Evolutionary conservation across 495 filamentous ascomycete species (phyloP).

Genomic region (Acidiella bohemica): DNA sequence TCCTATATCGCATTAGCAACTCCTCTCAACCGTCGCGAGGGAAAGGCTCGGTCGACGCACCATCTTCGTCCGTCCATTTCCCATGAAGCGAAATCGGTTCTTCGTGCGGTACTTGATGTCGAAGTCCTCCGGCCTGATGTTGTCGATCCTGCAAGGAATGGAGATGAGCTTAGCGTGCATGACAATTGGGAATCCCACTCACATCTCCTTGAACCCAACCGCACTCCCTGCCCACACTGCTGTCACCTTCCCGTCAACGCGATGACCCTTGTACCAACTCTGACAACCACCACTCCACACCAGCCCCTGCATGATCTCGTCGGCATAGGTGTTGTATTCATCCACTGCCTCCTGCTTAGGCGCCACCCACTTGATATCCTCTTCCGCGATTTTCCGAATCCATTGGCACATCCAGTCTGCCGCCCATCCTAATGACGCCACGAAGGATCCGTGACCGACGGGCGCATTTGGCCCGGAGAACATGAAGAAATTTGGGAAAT

Average conservation of each 20-base stretch:
- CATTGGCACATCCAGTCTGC: slow-evolving; percentile 19
- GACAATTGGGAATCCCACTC: too few relatives aligned
- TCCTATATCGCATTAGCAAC: slow-evolving; percentile 3
- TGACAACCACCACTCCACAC: slow-evolving; percentile 20
- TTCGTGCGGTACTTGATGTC: slow-evolving; percentile 16
- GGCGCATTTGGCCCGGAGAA: slow-evolving; percentile 15
- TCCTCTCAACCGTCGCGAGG: not conserved
- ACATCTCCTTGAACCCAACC: slow-evolving; percentile 11
- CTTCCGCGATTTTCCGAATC: slow-evolving; percentile 16
- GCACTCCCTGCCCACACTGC: slow-evolving; percentile 19
- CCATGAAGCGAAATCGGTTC: slow-evolving; percentile 20
- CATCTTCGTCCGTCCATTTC: slow-evolving; percentile 16
- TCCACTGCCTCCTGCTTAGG: slow-evolving; percentile 19
- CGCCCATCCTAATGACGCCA: slow-evolving; percentile 12
- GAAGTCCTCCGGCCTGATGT: slow-evolving; percentile 19
- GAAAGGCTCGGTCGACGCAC: not conserved
- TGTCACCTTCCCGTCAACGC: slow-evolving; percentile 20
- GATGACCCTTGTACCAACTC: slow-evolving; percentile 21
- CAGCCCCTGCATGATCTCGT: slow-evolving; percentile 20
- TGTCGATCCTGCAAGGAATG: slow-evolving; percentile 10
- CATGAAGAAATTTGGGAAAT: slow-evolving; percentile 1
- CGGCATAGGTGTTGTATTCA: slow-evolving; percentile 17
- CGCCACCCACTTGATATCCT: slow-evolving; percentile 14
- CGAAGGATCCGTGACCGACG: slow-evolving; percentile 15
- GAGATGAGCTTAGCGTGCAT: too few relatives aligned